Evolutionary conservation across 1,139 yeast species (phyloP), one percentile per base, ranked within the genome.

Genomic region (Magnusiomyces fungicola): DNA sequence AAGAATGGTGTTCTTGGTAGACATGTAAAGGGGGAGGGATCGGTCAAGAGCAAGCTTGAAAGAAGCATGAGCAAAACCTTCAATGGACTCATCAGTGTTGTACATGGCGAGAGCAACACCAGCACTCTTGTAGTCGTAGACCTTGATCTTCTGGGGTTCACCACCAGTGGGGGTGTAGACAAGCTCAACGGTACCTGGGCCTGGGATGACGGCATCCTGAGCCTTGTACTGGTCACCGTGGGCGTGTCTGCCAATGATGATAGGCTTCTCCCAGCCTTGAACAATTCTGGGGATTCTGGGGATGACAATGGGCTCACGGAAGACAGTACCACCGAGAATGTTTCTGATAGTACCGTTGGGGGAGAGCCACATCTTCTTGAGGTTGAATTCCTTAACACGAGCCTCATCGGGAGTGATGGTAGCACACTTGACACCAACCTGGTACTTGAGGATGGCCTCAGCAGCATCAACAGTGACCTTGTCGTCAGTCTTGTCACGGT

Each of bases 371-470:
- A 90, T 90, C 69, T 89, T 83, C 72, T 89, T 89, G 69, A 90
- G 78, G 55, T 76, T 72, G 68, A 88, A 90, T 71, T 90, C 97
- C 69, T 86, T 72, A 50, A 90, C 97, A 61, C 97, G 80, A 41
- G 85, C 90, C 73, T 90, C 97, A 67, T 90, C 97, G 7, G 97
- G 97, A n/a, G 97, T 90, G 68, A 90, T 90, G 51, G 97, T 90
- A 47, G 97, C 97, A 73, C 97, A 90, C 73, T 90, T 90, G 62
- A 90, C 84, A 53, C 95, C 97, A 46, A 90, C 97, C 51, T 89
- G 87, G 67, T 87, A 83, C 71, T 89, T 76, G 67, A 81, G 75
- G 61, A 87, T 89, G 49, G 97, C 97, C 55, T 84, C 74, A 34
- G 97, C 97, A 6, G 96, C 88, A 56, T 90, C 97, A 47, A 76